phyloP scores from a whole-genome alignment of 2,329 filamentous ascomycete genomes.

The Colletotrichum gigasporum region DNA sequence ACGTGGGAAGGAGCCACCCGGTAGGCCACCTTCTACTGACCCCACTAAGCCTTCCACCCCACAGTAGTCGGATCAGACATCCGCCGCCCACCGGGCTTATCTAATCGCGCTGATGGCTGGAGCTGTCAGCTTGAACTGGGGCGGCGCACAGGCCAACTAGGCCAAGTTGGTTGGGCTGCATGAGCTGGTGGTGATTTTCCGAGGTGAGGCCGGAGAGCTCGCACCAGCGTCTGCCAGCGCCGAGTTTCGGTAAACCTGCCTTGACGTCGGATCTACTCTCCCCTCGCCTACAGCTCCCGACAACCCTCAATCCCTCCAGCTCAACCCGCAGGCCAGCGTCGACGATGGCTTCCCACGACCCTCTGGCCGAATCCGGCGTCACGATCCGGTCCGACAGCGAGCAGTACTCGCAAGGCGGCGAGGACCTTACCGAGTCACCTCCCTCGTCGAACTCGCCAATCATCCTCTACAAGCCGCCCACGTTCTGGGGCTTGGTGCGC shows the following conservation, averaged over 20 bases:
- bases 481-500: conserved; percentile 83
- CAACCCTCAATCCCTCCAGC: neutral
- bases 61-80: conserved; percentile 8
- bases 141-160: neutral
- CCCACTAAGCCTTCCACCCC: neutral
- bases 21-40: neutral
- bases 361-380: conserved; percentile 76
- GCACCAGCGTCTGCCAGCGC: conserved; percentile 1
- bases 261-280: neutral
- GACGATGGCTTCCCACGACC: conserved; percentile 63
- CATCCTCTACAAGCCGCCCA: conserved; percentile 89
- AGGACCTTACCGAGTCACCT: conserved; percentile 69
- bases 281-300: neutral
- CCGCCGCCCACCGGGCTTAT: conserved; percentile 11
- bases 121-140: neutral
- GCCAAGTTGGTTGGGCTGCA: too few relatives aligned
- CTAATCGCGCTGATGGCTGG: conserved; percentile 2
- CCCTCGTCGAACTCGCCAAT: conserved; percentile 73
- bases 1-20: conserved; percentile 27
- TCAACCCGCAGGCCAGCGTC: neutral
- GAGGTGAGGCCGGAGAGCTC: conserved; percentile 29
- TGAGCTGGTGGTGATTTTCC: conserved; percentile 24
- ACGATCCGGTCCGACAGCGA: conserved; percentile 87
- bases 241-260: conserved; percentile 23
- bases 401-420: conserved; percentile 77